Conservation (phyloP, 2,329 filamentous ascomycete species). For the Trichoderma guizhouense region DNA sequence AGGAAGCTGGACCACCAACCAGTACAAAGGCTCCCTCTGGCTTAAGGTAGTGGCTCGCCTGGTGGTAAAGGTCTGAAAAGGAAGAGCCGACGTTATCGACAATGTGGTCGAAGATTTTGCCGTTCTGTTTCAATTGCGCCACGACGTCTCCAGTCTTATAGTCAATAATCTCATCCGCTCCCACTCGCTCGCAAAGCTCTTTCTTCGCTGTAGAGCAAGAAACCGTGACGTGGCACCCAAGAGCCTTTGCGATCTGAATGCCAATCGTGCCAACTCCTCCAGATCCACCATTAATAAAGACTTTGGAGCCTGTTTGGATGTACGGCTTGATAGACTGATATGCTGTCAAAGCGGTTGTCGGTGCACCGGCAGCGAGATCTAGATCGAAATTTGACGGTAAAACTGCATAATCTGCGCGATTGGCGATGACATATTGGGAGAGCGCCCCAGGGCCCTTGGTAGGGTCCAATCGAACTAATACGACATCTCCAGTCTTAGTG, state of each 20-base stretch:
- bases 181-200: slow-evolving; percentile 54
- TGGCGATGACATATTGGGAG: slow-evolving; percentile 40
- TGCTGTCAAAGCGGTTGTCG: slow-evolving; percentile 46
- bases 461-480: slow-evolving; percentile 39
- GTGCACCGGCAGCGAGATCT: slow-evolving; percentile 42
- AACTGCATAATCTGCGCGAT: slow-evolving; percentile 32
- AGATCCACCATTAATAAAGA: slow-evolving; percentile 65
- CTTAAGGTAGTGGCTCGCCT: slow-evolving; percentile 48
- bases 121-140: slow-evolving; percentile 43
- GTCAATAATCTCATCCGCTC: slow-evolving; percentile 64
- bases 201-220: slow-evolving; percentile 60
- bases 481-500: slow-evolving; percentile 39
- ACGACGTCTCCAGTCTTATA: slow-evolving; percentile 53
- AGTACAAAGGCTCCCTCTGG: slow-evolving; percentile 48
- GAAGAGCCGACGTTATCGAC: slow-evolving; percentile 59
- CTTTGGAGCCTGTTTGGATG: slow-evolving; percentile 49
- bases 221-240: slow-evolving; percentile 59
- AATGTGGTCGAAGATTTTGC: slow-evolving; percentile 47
- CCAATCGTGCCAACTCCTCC: slow-evolving; percentile 60
- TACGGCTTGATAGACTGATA: slow-evolving; percentile 47
- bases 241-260: slow-evolving; percentile 61
- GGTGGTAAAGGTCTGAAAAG: slow-evolving; percentile 50
- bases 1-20: slow-evolving; percentile 42
- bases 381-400: slow-evolving; percentile 40
- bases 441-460: slow-evolving; percentile 39